Conservation (phyloP, 2,329 filamentous ascomycete genomes). For the Neonectria coccinea region DNA sequence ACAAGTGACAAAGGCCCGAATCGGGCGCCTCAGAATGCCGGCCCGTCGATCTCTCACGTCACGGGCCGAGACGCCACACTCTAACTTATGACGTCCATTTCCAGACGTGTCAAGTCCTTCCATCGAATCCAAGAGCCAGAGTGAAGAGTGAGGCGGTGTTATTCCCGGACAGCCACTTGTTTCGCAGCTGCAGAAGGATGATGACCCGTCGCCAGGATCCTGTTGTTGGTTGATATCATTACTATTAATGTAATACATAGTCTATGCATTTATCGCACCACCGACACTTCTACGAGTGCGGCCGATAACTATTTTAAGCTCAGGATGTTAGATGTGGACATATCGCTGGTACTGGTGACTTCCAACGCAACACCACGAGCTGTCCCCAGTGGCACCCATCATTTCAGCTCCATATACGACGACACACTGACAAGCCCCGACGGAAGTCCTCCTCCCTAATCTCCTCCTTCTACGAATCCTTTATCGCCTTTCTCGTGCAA, state of each 20-base stretch:
- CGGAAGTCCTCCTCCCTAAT: neutral
- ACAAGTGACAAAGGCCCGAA: no score
- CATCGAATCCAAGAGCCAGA: neutral
- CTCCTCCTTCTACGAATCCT: neutral
- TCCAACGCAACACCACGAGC: neutral
- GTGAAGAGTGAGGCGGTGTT: no score
- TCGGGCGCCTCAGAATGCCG: neutral
- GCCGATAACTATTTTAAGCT: neutral
- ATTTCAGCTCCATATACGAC: neutral
- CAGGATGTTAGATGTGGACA: neutral
- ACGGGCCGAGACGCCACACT: neutral
- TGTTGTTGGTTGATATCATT: neutral
- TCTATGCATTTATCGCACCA: neutral
- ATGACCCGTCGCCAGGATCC: neutral
- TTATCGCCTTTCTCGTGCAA: neutral
- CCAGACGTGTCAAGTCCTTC: neutral
- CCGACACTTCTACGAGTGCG: neutral
- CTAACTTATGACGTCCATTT: neutral
- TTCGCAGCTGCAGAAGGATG: neutral
- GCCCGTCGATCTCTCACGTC: neutral
- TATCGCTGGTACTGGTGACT: neutral
- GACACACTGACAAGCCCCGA: neutral
- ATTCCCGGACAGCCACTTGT: neutral
- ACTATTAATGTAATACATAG: neutral
- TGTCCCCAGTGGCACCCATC: neutral